Base-by-base conservation (phyloP, 805 yeast species). In the Yarrowia sp. region DNA sequence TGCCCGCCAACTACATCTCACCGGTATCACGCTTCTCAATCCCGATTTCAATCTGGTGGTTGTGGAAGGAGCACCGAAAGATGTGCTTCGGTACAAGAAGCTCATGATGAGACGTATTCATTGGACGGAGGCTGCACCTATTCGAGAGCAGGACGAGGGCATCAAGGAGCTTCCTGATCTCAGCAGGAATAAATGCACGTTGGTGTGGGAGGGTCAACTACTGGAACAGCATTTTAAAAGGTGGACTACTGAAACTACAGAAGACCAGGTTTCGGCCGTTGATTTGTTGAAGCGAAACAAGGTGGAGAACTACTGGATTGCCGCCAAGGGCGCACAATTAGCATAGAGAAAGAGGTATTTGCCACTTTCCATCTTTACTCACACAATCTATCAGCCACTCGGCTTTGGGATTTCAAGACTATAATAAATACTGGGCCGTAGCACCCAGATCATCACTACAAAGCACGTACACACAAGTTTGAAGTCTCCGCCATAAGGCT, bases 131-230 rank as follows among this genome's bases (percentile, higher is more conserved):
- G 76, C 77, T 52, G 83, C 78, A 7, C 68, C 71, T 3, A 79
- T 80, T 3, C 65, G 67, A 1, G 74, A 68, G 0, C 64, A 58
- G 16, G 61, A 54, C 19, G 61, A 54, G 26, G 61, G 61, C 10
- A 11, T 51, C 28, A 38, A 54, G 46, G 61, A 36, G 16, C 19
- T 26, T 26, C 66, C 66, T 10, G 66, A 62, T 7, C 63, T 83
- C 52, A 67, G 75, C 0, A 67, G 68, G 0, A 87, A 86, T 68
- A 71, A 72, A 62, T 82, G 88, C 66, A 69, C 71, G 2, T 68
- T 86, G 19, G 67, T 88, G 2, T 90, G 97, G 96, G 87, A 83
- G 66, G 97, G 97, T 0, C 83, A 82, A 68, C 66, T 89, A 41
- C 73, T 75, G 38, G 80, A 79, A 1, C 72, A 81, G 12, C 80